Evolutionary conservation across 2,329 filamentous ascomycete species (phyloP), one percentile per base, ranked within the genome.

Genomic region (Nothophoma quercina): DNA sequence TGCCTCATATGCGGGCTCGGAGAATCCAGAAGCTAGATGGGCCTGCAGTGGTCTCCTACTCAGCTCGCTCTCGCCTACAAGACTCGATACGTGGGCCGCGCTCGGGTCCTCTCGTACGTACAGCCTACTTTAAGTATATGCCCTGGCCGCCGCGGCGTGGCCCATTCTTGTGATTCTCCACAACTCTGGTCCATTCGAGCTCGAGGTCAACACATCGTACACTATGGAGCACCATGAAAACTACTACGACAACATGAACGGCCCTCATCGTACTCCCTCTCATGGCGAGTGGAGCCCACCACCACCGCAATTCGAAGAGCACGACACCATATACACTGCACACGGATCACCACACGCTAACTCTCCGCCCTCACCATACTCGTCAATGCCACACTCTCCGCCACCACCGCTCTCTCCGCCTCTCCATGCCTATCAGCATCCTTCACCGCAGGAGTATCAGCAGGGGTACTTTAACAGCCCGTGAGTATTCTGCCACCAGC

Each of bases 271-370:
- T 19, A 57, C 51, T 9, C 53, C 56, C 28, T 50, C 47, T 13
- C 55, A 63, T 3, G 40, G 55, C n/a, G 59, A 62, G 38, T 65
- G 59, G 62, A 65, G 48, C 41, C 51, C 61, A 30, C 59, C 62
- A 34, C 59, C 60, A 38, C 59, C 64, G 30, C 55, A 51, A 8
- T 65, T 64, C n/a, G 56, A 59, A 19, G 64, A 67, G 16, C 40
- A 55, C 16, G 59, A 67, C 32, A 50, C 58, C 26, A 59, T 60
- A 22, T 46, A 63, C 29, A n/a, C 51, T 28, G 36, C 29, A 3
- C 43, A 43, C 36, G 42, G 38, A 10, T 36, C 46, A 48, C 29
- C 47, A 12, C 29, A 55, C 41, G 25, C 42, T 43, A 40, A 57
- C 51, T 28, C 35, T 29, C 23, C 44, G 47, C 43, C 30, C 43